Base-by-base conservation (phyloP, 2,329 filamentous ascomycete genomes). In the Amauroascus verrucosus region DNA sequence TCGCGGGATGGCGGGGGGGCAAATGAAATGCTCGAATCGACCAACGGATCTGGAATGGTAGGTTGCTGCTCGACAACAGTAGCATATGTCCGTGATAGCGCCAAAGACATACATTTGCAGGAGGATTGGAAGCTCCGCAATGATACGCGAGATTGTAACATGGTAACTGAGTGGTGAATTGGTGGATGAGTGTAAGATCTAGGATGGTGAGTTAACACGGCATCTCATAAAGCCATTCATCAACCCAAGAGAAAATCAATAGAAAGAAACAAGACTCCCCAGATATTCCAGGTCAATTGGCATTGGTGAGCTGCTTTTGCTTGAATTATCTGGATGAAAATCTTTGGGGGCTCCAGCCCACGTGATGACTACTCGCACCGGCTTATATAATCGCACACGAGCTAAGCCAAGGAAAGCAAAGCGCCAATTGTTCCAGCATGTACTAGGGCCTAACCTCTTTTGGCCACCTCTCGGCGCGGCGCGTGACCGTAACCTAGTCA, bases 81-180 rank as follows among this genome's bases (percentile, higher is more conserved):
- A 54, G 79, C 76, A 69, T 81, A 83, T 50, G 71, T 70, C 60
- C 79, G 78, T 60, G 66, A 61, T 56, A 67, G 66, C 57, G 72
- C 68, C 58, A 67, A 65, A 50, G 65, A 63, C 58, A 79, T 66
- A 65, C 70, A 72, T 67, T 67, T 68, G 59, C 72, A 75, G 58
- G 74, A 67, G 60, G 73, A 68, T 65, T 70, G 70, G 68, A 74
- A 70, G 66, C 71, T 72, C 62, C 72, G 71, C 56, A 78, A 73
- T 64, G 79, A 77, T 71, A 85, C 70, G 69, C 82, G 78, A 60
- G 82, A 77, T 68, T 85, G 83, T 58, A 87, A 71, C 83, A 88
- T 87, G 47, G 58, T 67, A 20, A 40, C 11, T 18, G n/a, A 13
- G 20, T 16, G n/a, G 28, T 7, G 9, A 32, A 41, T 14, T 30